These are phyloP conservation scores for Ustilago crameri DNA, from an alignment of 1,284 basidiomycete genomes.

Conservation along the genomic window DNA sequence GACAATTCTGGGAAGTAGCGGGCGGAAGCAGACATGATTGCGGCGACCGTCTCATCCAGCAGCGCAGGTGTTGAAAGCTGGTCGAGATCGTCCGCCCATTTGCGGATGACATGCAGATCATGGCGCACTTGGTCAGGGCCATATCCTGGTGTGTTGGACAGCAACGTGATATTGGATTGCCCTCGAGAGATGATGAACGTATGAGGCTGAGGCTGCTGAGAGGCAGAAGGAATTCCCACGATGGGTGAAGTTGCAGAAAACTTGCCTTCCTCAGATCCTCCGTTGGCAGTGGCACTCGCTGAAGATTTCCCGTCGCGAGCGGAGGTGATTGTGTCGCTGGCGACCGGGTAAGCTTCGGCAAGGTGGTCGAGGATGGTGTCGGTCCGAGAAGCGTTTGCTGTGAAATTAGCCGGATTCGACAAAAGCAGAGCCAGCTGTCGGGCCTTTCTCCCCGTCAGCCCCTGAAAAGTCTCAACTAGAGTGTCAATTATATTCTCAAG, in stretches of 20 bases:
- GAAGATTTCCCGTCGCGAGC: too few relatives aligned
- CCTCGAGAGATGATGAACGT: conserved; percentile 14
- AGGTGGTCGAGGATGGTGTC: conserved; percentile 21
- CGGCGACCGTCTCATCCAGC: conserved; percentile 61
- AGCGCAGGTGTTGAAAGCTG: conserved; percentile 45
- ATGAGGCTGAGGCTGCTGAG: too few relatives aligned
- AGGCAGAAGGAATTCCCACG: too few relatives aligned
- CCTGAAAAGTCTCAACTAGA: conserved; percentile 22
- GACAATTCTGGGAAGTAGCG: conserved; percentile 65
- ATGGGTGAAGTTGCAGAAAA: too few relatives aligned
- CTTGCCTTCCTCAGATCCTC: too few relatives aligned
- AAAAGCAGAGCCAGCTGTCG: conserved; percentile 33
- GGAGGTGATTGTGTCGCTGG: not conserved
- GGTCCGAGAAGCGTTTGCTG: conserved; percentile 20
- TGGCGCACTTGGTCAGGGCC: conserved; percentile 49
- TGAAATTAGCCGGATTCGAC: conserved; percentile 24
- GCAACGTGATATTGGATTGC: conserved; percentile 22
- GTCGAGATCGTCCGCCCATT: conserved; percentile 58
- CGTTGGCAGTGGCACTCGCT: too few relatives aligned
- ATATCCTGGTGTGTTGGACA: conserved; percentile 55
- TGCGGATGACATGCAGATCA: conserved; percentile 61
- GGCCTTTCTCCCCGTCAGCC: conserved; percentile 37
- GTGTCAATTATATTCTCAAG: conserved; percentile 30
- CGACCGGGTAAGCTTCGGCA: conserved; percentile 20
- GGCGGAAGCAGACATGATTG: conserved; percentile 57